These are phyloP conservation scores for Venturiaceae sp. DNA, from an alignment of 2,329 filamentous ascomycete genomes.

Conservation along the genomic window DNA sequence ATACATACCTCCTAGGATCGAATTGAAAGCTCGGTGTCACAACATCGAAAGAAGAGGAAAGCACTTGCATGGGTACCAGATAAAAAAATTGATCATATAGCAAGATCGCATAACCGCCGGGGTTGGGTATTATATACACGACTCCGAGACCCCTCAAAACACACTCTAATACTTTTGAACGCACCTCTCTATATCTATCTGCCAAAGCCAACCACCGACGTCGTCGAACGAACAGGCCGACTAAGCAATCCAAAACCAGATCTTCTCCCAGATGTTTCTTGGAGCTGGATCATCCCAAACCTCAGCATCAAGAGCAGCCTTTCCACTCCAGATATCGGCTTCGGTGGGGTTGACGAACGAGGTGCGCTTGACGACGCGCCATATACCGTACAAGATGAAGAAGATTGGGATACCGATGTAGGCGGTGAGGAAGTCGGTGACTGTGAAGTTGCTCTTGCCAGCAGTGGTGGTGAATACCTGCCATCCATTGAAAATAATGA, in stretches of 20 bases:
- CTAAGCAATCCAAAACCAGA: conserved; percentile 39
- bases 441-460: conserved; percentile 25
- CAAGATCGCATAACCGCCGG: no score
- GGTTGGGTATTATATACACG: no score
- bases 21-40: no score
- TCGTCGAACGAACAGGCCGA: no score
- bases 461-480: conserved; percentile 42
- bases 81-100: no score
- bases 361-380: conserved; percentile 58
- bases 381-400: conserved; percentile 44
- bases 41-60: no score
- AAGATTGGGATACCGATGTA: conserved; percentile 35
- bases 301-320: conserved; percentile 36
- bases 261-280: conserved; percentile 33
- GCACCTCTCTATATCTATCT: no score
- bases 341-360: conserved; percentile 32
- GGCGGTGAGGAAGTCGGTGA: conserved; percentile 39
- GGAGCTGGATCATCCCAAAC: conserved; percentile 33
- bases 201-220: no score
- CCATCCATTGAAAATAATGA: conserved; percentile 45
- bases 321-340: conserved; percentile 36
- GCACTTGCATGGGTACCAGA: no score
- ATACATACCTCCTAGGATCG: no score
- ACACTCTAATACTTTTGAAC: no score
- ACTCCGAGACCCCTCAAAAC: no score